Base-by-base conservation (phyloP, 1,284 basidiomycete genomes). In the Tilletiopsis washingtonensis region DNA sequence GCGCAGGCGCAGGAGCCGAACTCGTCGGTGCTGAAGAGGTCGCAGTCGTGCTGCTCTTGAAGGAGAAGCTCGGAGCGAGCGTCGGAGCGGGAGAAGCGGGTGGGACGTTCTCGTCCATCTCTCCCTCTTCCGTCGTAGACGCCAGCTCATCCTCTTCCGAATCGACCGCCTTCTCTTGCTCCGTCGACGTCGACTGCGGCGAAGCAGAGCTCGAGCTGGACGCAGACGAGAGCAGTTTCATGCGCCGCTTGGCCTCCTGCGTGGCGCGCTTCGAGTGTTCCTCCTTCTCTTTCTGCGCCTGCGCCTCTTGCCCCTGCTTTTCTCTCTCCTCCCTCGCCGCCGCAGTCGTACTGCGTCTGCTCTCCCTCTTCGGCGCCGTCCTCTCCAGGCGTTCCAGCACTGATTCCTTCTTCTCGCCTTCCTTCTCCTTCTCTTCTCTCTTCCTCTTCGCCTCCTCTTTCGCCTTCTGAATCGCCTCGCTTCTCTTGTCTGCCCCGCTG, bases 301-400 rank as follows among this genome's bases (percentile, higher is more conserved):
- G 17, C 32, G 12, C 32, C 12, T 12, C 32, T 11, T 11, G 12
- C 32, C 12, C 32, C 12, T 34, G 12, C 44, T 58, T 53, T 39
- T 47, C 29, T 45, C 56, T 61, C 42, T 54, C 51, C 21, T 53
- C 53, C 17, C 51, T 51, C 19, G 19, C 45, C 5, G 49, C 7
- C 14, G 12, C 36, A 15, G 24, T 47, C 41, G 21, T 41, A 12
- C 36, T 41, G 39, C 3, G 45, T 1, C 34, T 44, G 23, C 15
- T 40, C 37, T 9, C 44, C 46, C 19, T 42, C 45, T 54, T 49
- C 14, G 61, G 61, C 19, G 61, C 64, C 0, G 62, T 67, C 6
- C 64, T 56, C 45, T 64, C 60, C 25, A 67, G 62, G 29, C 64
- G 51, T 5, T 67, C 64, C 3, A 67, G 58, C 9, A 64, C 54